Conservation (phyloP, 2,329 filamentous ascomycete genomes). For the Hypoxylon sp. region DNA sequence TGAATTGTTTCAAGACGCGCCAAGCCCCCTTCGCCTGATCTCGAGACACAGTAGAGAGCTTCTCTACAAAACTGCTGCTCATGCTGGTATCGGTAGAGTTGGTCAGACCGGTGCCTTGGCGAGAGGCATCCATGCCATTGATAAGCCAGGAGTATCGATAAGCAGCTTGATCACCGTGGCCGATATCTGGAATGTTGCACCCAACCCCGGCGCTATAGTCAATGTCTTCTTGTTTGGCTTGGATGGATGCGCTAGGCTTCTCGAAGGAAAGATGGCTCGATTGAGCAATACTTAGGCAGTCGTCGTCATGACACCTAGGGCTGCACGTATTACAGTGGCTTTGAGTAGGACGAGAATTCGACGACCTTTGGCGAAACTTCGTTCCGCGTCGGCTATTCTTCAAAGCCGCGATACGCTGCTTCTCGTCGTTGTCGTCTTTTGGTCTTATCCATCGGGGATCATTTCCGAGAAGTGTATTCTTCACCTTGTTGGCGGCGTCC, state of each 20-base stretch:
- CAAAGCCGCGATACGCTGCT: slow-evolving; percentile 61
- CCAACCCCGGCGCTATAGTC: slow-evolving; percentile 22
- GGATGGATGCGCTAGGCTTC: slow-evolving; percentile 11
- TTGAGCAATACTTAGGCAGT: slow-evolving; percentile 46
- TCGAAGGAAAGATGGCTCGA: slow-evolving; percentile 49
- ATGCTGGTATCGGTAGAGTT: slow-evolving; percentile 51
- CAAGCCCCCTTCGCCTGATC: slow-evolving; percentile 45
- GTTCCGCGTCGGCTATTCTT: slow-evolving; percentile 56
- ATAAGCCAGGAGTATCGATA: slow-evolving; percentile 20
- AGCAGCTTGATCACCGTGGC: slow-evolving; percentile 6
- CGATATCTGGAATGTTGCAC: background rate
- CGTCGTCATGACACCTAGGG: slow-evolving; percentile 46
- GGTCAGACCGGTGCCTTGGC: slow-evolving; percentile 50
- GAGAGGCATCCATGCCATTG: slow-evolving; percentile 32
- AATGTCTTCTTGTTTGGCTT: slow-evolving; percentile 16
- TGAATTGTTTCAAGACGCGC: slow-evolving; percentile 52
- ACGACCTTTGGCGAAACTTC: slow-evolving; percentile 48
- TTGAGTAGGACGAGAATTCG: slow-evolving; percentile 49
- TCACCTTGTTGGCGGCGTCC: slow-evolving; percentile 72
- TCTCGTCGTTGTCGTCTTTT: slow-evolving; percentile 66
- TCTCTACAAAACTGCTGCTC: slow-evolving; percentile 45
- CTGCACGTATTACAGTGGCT: slow-evolving; percentile 47
- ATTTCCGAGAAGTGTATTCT: slow-evolving; percentile 70
- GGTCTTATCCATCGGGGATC: slow-evolving; percentile 72
- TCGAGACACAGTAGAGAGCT: slow-evolving; percentile 44